Evolutionary conservation across 768 basidiomycete species (phyloP).

Genomic region (Mycena vitilis): DNA sequence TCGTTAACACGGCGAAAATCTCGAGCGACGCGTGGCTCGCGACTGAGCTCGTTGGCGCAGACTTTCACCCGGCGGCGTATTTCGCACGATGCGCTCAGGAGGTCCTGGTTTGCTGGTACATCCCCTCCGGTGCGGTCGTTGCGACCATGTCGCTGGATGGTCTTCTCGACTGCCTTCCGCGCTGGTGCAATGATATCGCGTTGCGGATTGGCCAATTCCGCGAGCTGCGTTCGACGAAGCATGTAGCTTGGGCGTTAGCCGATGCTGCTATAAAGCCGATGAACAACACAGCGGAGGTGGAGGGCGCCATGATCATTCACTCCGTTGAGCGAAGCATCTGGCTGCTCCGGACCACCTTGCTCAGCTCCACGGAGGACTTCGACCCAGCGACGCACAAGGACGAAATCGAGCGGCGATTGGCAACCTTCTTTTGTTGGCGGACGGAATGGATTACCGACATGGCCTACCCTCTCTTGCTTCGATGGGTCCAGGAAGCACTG

Average conservation of each 20-base stretch:
- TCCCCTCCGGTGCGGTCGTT: conserved; percentile 13
- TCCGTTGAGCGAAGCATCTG: not conserved
- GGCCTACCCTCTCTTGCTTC: too few relatives aligned
- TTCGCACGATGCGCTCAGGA: conserved; percentile 21
- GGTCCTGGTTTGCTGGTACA: conserved; percentile 1
- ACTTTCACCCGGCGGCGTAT: not conserved
- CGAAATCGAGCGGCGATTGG: conserved; percentile 4
- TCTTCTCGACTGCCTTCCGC: conserved; percentile 12
- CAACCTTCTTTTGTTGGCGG: conserved; percentile 19
- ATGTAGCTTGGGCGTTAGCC: not conserved
- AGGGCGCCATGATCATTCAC: not conserved
- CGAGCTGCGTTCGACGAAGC: too few relatives aligned
- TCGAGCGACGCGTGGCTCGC: too few relatives aligned
- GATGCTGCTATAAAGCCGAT: not conserved
- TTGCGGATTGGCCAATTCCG: too few relatives aligned
- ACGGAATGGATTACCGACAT: conserved; percentile 15
- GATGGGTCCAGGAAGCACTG: too few relatives aligned
- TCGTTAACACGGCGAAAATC: too few relatives aligned
- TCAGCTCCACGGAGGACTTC: not conserved
- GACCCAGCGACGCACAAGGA: not conserved
- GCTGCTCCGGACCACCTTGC: not conserved
- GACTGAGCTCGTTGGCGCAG: conserved; percentile 13
- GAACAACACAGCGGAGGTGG: not conserved
- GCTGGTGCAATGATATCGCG: conserved; percentile 11
- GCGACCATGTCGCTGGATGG: conserved; percentile 6